Conservation (phyloP, 169 alveolate species). For the Cyclospora cayetanensis region DNA sequence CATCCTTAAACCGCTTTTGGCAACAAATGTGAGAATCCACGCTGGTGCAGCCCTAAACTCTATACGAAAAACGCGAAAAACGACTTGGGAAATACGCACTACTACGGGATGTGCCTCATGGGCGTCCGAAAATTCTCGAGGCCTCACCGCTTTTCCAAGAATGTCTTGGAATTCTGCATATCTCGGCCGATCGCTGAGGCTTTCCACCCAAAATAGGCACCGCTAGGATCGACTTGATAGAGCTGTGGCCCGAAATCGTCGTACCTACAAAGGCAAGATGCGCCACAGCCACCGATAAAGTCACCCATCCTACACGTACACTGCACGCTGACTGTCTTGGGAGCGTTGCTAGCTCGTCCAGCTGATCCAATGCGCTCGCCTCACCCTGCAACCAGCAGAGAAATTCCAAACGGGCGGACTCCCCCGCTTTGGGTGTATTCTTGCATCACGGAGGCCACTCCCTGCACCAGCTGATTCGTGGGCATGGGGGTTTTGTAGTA, state of each 20-base stretch:
- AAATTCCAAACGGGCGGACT: conserved; percentile 99
- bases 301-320: not conserved
- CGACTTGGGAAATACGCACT: not conserved
- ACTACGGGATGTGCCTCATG: not conserved
- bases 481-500: conserved; percentile 95
- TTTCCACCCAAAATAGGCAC: conserved; percentile 97
- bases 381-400: conserved; percentile 95
- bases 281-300: not conserved
- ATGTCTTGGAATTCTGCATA: conserved; percentile 95
- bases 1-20: too few relatives aligned
- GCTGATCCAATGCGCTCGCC: conserved; percentile 23
- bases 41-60: too few relatives aligned
- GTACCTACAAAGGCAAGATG: conserved; percentile 75
- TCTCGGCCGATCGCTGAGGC: conserved; percentile 99
- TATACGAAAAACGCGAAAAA: not conserved
- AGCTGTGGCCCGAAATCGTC: conserved; percentile 92
- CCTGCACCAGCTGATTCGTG: conserved; percentile 93
- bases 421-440: conserved; percentile 99
- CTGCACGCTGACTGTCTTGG: not conserved
- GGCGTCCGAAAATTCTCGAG: not conserved
- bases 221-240: conserved; percentile 98
- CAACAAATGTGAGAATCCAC: too few relatives aligned
- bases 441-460: conserved; percentile 96
- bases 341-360: not conserved
- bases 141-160: conserved; percentile 94